These are phyloP conservation scores for Phialemoniopsis sp. DNA, from an alignment of 2,329 filamentous ascomycete species.

Conservation along the genomic window DNA sequence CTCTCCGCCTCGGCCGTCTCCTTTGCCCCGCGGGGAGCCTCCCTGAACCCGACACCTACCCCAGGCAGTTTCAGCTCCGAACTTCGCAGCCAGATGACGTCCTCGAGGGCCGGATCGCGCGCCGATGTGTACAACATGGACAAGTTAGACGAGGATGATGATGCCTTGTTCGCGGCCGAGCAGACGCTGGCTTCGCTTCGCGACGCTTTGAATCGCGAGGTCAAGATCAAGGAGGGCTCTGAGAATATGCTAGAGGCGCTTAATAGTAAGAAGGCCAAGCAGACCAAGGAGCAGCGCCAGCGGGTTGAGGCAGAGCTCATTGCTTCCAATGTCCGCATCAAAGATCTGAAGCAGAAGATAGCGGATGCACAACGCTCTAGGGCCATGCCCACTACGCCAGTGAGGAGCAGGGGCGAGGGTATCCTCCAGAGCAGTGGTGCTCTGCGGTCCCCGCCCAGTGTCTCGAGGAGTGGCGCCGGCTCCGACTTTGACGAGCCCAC, in stretches of 20 bases:
- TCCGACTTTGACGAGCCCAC: slow-evolving; percentile 64
- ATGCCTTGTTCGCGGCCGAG: slow-evolving; percentile 45
- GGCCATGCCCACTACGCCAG: slow-evolving; percentile 45
- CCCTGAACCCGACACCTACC: slow-evolving; percentile 65
- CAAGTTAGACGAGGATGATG: slow-evolving; percentile 60
- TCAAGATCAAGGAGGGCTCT: slow-evolving; percentile 96
- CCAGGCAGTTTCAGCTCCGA: slow-evolving; percentile 90
- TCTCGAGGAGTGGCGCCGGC: slow-evolving; percentile 48
- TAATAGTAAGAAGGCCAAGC: slow-evolving; percentile 91
- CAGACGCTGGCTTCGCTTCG: slow-evolving; percentile 71
- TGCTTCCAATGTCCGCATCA: slow-evolving; percentile 74
- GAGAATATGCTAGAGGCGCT: slow-evolving; percentile 97
- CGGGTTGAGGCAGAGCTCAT: slow-evolving; percentile 85
- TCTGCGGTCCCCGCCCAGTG: slow-evolving; percentile 54
- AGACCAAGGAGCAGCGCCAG: slow-evolving; percentile 79
- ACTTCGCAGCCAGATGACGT: slow-evolving; percentile 67
- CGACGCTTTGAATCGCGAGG: slow-evolving; percentile 87
- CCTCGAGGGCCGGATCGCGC: slow-evolving; percentile 59
- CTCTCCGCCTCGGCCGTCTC: slow-evolving; percentile 52
- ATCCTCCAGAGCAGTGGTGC: slow-evolving; percentile 36
- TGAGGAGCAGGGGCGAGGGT: slow-evolving; percentile 45
- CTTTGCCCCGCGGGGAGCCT: slow-evolving; percentile 63
- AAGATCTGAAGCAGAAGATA: slow-evolving; percentile 56
- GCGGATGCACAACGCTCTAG: slow-evolving; percentile 53
- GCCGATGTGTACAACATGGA: slow-evolving; percentile 48